These are phyloP conservation scores for Candida awuae DNA, from an alignment of 805 yeast genomes.

Conservation along the genomic window DNA sequence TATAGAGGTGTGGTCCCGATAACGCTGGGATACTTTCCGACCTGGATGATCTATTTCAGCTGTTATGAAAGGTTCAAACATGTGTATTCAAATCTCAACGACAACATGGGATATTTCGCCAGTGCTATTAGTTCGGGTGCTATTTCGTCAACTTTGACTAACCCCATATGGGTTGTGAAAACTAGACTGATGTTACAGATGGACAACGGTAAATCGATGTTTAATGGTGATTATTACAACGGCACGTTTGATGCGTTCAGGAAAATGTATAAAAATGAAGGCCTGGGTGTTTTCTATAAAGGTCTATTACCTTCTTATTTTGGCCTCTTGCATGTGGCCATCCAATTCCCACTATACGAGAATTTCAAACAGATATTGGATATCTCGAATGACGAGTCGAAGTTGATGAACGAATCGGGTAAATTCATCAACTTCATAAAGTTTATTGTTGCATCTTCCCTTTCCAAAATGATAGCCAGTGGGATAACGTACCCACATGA, in stretches of 20 bases:
- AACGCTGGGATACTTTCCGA: constrained; percentile 87
- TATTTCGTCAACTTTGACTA: constrained; percentile 73
- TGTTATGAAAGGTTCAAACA: constrained; percentile 76
- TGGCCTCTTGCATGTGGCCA: constrained; percentile 89
- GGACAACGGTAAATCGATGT: constrained; percentile 35
- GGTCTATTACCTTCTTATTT: constrained; percentile 87
- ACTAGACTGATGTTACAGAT: constrained; percentile 89
- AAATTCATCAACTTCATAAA: constrained; percentile 28
- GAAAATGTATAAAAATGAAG: constrained; percentile 74
- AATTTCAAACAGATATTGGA: constrained; percentile 52
- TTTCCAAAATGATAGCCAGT: constrained; percentile 84
- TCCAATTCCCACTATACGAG: constrained; percentile 93
- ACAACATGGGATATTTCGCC: constrained; percentile 35
- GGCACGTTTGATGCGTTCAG: constrained; percentile 80
- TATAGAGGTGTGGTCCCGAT: constrained; percentile 93
- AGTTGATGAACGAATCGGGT: constrained; percentile 5
- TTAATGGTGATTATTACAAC: constrained; percentile 41
- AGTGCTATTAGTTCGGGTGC: constrained; percentile 86
- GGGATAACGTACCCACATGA: constrained; percentile 93
- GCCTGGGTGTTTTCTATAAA: constrained; percentile 71
- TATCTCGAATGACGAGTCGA: constrained; percentile 10
- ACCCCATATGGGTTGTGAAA: constrained; percentile 97
- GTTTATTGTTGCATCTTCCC: constrained; percentile 58
- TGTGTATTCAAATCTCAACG: constrained; percentile 25
- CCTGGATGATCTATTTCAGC: constrained; percentile 94